Base-by-base conservation (phyloP, 1,284 basidiomycete species). In the Hemileia vastatrix region DNA sequence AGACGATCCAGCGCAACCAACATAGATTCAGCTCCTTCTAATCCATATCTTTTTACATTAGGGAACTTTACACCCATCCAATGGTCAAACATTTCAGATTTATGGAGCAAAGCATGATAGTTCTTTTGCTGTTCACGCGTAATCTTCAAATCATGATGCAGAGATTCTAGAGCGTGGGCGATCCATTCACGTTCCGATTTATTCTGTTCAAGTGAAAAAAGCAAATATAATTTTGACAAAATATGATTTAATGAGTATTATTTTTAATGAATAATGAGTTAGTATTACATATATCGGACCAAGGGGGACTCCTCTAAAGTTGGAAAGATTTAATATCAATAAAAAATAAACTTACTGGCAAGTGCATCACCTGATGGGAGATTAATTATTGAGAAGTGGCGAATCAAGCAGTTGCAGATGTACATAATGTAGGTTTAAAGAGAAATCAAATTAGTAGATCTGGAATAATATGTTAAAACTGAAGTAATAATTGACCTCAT, bases 11-110 rank as follows among this genome's bases (percentile, higher is more conserved):
- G 79, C 0, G 88, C 88, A 0, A 88, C 86, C 18, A 93, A 77
- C 89, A 92, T 91, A 4, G 86, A 88, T 78, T 93, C 90, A 0
- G 86, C 90, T 1, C 90, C 90, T 76, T 93, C 90, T 27, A 90
- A 78, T 0, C 87, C 87, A 73, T 89, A 90, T 9, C 87, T 81
- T 77, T 90, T 90, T 72, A 90, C 65, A 24, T 86, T 88, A 0
- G 88, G 87, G 71, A 90, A 90, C 74, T 89, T 89, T 54, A 82
- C 77, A 71, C 88, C 87, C 48, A 89, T 76, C 73, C 88, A 90
- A 67, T 83, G 82, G 71, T 93, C 90, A 63, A 93, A 82, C 50
- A 84, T 83, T 73, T 93, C 90, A 65, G 86, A 88, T 23, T 81
- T 79, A 0, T 83, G 83, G 32, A 93, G 78, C 1, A 92, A 79